Evolutionary conservation across 164 flowering plant species (phyloP).

Genomic region (Vitis cinerea): DNA sequence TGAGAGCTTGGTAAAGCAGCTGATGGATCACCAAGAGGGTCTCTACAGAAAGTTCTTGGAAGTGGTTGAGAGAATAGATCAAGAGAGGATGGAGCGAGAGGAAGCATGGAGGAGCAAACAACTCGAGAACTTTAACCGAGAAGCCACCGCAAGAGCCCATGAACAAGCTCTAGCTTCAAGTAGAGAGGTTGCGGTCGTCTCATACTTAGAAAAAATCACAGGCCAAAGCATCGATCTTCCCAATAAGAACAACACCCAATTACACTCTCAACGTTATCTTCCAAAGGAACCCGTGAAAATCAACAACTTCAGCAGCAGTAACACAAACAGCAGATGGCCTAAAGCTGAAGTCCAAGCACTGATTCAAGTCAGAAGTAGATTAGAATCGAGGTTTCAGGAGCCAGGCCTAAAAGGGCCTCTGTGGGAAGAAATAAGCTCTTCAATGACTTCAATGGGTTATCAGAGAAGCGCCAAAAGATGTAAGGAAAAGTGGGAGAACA

Average conservation of each 20-base stretch:
- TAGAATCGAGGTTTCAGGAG: conserved; percentile 16
- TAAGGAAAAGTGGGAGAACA: conserved; percentile 31
- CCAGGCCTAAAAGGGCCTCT: conserved; percentile 22
- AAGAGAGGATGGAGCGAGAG: conserved; percentile 25
- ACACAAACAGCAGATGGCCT: conserved; percentile 19
- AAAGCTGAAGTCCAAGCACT: conserved; percentile 23
- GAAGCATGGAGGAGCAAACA: conserved; percentile 29
- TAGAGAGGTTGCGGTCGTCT: conserved; percentile 30
- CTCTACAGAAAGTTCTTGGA: conserved; percentile 30
- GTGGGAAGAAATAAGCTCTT: conserved; percentile 25
- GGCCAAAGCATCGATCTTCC: conserved; percentile 25
- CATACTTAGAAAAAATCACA: conserved; percentile 33
- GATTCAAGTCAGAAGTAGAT: conserved; percentile 13
- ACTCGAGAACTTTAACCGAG: conserved; percentile 14
- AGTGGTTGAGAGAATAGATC: conserved; percentile 28
- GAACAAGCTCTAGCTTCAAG: conserved; percentile 21
- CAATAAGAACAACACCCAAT: background rate
- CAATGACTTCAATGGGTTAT: conserved; percentile 22
- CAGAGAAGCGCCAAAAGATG: conserved; percentile 29
- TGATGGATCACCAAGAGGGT: conserved; percentile 33
- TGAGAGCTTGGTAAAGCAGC: conserved; percentile 26
- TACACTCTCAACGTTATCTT: background rate
- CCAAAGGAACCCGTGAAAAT: background rate
- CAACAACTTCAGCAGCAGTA: background rate
- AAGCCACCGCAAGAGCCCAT: conserved; percentile 24